Base-by-base conservation (phyloP, 176 grass and related monocot genomes). In the Puya raimondii region DNA sequence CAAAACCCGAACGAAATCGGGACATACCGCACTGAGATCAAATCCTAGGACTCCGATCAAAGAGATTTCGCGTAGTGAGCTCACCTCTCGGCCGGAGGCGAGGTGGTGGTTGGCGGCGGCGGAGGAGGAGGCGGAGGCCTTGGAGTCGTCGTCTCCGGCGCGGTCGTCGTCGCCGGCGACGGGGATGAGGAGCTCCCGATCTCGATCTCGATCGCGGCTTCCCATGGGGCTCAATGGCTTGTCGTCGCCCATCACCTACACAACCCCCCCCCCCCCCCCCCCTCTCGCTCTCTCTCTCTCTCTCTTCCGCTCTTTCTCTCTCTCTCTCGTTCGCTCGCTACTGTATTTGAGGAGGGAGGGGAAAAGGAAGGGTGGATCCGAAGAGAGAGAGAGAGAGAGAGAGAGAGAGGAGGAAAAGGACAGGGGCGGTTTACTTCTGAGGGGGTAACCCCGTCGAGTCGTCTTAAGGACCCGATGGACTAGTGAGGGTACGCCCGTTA, bases 141-240 rank as follows among this genome's bases (percentile, higher is more conserved):
- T 78, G 48, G 50, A 74, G 23, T 77, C 88, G 21, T 51, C 73
- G 22, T 56, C 78, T 16, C 25, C 79, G 74, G 80, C 70, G 47
- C 67, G 47, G 25, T 69, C 70, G 23, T 80, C 81, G 7, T 79
- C 82, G 18, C 82, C 82, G 66, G 88, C 79, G 77, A 91, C 91
- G 64, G 88, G 88, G 77, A 96, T 96, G 72, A 91, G 85, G 64
- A 96, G 91, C 80, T 96, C 87, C 14, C 88, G 69, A 83, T 91
- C 87, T 14, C 83, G 72, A 76, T 88, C 91, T 72, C 87, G 73
- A 42, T 42, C 33, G 68, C 87, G 16, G 78, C 72, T 80, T 66
- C 80, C 85, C 87, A 83, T 83, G 56, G 88, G 74, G 74, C 74
- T 84, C 69, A 77, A 67, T 17, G 83, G 81, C 79, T 91, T 96